Evolutionary conservation across 2,329 filamentous ascomycete species (phyloP).

Genomic region (Gyromitra esculenta): DNA sequence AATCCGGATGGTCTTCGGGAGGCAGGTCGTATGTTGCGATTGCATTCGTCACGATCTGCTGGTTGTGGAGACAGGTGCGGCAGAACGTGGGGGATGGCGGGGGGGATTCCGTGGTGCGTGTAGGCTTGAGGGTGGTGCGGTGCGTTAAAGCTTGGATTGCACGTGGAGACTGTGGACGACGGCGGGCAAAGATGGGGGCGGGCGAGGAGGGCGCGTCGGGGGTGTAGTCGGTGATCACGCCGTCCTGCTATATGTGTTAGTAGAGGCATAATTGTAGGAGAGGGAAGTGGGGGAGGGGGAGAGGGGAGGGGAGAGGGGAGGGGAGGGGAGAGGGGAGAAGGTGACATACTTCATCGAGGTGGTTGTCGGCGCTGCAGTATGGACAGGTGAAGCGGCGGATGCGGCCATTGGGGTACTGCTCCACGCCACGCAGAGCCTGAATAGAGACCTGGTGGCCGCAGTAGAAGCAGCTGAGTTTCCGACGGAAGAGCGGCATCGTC

Average conservation of each 20-base stretch:
- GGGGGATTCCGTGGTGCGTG: constrained; percentile 54
- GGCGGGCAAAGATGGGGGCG: constrained; percentile 63
- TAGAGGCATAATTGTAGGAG: background rate
- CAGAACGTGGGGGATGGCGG: constrained; percentile 69
- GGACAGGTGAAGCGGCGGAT: constrained; percentile 76
- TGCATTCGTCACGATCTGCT: constrained; percentile 78
- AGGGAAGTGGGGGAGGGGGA: background rate
- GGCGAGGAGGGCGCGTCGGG: constrained; percentile 67
- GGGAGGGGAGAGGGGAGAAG: background rate
- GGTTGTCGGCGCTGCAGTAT: constrained; percentile 85
- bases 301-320: background rate
- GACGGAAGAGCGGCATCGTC: constrained; percentile 56
- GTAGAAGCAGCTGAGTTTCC: constrained; percentile 78
- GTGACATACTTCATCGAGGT: constrained; percentile 78
- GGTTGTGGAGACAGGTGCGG: constrained; percentile 84
- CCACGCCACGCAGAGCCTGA: constrained; percentile 60
- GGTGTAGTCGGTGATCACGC: constrained; percentile 89
- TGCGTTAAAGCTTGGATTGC: constrained; percentile 58
- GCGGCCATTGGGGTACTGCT: constrained; percentile 67
- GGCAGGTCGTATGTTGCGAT: constrained; percentile 80
- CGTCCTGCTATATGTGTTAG: constrained; percentile 67
- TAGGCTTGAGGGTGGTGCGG: constrained; percentile 52
- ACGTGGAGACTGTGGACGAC: constrained; percentile 60
- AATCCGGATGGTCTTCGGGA: constrained; percentile 66
- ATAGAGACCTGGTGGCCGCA: constrained; percentile 72